Evolutionary conservation across 2,329 filamentous ascomycete species (phyloP), one percentile per base, ranked within the genome.

Genomic region (Aspergillus sp.): DNA sequence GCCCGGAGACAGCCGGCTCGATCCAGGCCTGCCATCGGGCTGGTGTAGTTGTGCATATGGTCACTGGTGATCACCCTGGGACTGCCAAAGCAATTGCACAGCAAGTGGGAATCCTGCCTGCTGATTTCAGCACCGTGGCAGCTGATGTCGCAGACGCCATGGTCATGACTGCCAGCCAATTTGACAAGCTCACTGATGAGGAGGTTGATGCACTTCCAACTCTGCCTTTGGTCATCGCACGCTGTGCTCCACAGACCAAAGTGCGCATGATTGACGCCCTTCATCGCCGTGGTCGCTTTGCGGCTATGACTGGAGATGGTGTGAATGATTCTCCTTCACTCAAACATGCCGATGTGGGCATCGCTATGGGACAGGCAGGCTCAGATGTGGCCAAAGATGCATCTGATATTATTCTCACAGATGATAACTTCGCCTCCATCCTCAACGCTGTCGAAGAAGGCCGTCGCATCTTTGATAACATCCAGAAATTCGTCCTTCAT

Each of bases 371-470:
- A 17, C 70, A 79, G 65, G 82, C 84, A 3, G 88, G 88, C 1
- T 89, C 85, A 6, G 88, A 94, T 59, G 88, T 94, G 65, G n/a
- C n/a, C n/a, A n/a, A n/a, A n/a, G n/a, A n/a, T n/a, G n/a, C n/a
- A n/a, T n/a, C n/a, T n/a, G n/a, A 86, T 55, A 81, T 87, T 48
- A 80, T 86, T 12, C 69, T 87, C n/a, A 83, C 85, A 0, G 86
- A 91, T 61, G 88, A 93, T 71, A 90, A 91, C 71, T 94, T 94
- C 68, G 87, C 89, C 57, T 88, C 84, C 0, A 93, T 94, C 52
- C 83, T 93, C 17, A 81, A 88, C 38, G 88, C 87, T 5, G 88
- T 93, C 56, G 85, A 88, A 58, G 86, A 93, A 68, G 88, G 88
- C 25, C 83, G 88, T 3, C 81, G 88, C 55, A 91, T 91, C 74